These are phyloP conservation scores for Lecanicillium sp. DNA, from an alignment of 2,329 filamentous ascomycete species.

Conservation along the genomic window DNA sequence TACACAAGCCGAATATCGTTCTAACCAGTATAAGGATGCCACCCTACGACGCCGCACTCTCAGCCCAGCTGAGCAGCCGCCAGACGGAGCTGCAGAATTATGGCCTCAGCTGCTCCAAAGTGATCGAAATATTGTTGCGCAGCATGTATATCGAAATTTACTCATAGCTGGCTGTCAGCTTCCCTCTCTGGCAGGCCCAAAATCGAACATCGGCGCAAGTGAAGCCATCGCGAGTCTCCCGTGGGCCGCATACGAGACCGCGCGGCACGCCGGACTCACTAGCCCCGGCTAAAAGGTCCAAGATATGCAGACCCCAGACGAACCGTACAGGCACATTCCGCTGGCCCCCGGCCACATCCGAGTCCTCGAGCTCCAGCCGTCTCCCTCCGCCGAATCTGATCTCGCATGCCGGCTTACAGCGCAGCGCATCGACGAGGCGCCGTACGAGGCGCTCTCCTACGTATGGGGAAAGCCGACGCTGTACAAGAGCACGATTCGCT, in stretches of 20 bases:
- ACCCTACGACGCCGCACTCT: neutral
- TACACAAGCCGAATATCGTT: too few relatives aligned
- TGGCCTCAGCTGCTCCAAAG: neutral
- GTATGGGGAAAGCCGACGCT: conserved; percentile 11
- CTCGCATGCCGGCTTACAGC: conserved; percentile 3
- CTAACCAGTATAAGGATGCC: conserved; percentile 4
- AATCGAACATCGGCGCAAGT: too few relatives aligned
- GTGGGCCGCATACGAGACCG: neutral
- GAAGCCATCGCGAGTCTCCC: neutral
- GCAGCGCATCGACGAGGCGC: conserved; percentile 6
- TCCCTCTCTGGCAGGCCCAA: too few relatives aligned
- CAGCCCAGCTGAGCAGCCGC: conserved; percentile 9
- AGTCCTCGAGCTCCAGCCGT: conserved; percentile 9
- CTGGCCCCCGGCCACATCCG: conserved; percentile 2
- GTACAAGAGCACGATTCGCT: conserved; percentile 3
- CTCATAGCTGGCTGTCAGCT: too few relatives aligned
- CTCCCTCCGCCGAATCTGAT: neutral
- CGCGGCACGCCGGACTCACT: neutral
- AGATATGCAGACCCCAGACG: neutral
- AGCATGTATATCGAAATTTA: too few relatives aligned
- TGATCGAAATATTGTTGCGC: too few relatives aligned
- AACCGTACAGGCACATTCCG: conserved; percentile 1
- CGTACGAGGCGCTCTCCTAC: conserved; percentile 15
- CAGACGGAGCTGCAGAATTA: neutral
- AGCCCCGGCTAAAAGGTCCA: too few relatives aligned